Conservation (phyloP, 129 eudicot genomes). For the Glebionis coronaria region DNA sequence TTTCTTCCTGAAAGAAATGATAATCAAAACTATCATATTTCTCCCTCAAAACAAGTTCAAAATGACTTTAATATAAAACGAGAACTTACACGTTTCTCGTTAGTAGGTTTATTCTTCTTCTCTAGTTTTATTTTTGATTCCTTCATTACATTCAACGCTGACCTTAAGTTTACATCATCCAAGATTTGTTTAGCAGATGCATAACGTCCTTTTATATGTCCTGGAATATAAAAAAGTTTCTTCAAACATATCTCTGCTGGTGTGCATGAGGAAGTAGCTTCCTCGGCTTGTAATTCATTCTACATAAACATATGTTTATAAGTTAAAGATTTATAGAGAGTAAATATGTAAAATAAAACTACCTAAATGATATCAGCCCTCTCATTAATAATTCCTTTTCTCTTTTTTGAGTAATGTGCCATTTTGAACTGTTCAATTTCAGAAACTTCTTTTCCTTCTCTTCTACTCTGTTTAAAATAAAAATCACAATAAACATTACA, state of each 20-base stretch:
- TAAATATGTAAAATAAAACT: not conserved
- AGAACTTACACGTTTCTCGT: no score
- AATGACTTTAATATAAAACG: no score
- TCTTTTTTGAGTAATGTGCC: not conserved
- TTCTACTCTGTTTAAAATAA: not conserved
- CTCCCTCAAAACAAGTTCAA: no score
- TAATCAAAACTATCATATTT: no score
- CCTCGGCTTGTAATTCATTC: not conserved
- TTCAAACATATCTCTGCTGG: not conserved
- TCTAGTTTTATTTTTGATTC: no score
- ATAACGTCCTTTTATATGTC: not conserved
- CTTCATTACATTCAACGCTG: not conserved
- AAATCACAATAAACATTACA: not conserved
- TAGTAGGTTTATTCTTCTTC: no score
- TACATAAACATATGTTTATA: not conserved
- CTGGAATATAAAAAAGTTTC: not conserved
- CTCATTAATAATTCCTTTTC: not conserved
- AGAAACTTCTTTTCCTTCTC: not conserved
- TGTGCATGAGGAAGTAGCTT: not conserved
- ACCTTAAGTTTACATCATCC: not conserved
- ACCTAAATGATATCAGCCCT: not conserved
- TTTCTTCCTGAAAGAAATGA: no score
- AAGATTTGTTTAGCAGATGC: not conserved
- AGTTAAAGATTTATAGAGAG: no score
- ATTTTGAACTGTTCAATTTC: not conserved